Evolutionary conservation across 2,329 filamentous ascomycete species (phyloP).

Genomic region (Penicillium capsulatum): DNA sequence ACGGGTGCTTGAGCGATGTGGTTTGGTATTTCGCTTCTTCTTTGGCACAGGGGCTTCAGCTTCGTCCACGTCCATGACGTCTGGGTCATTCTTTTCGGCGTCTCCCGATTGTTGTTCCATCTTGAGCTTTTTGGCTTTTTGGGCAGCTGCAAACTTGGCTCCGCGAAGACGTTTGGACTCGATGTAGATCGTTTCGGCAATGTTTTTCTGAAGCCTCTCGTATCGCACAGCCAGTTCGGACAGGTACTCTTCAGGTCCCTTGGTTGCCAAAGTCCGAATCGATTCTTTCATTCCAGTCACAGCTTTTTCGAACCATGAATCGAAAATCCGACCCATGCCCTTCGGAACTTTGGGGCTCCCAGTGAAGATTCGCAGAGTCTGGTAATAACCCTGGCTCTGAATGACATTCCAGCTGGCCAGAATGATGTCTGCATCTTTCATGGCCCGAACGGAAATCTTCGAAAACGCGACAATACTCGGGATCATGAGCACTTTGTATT

Average conservation of each 20-base stretch:
- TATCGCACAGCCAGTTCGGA: conserved; percentile 22
- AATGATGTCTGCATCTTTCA: conserved; percentile 52
- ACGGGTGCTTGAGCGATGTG: too few relatives aligned
- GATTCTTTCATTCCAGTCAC: conserved; percentile 41
- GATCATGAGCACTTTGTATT: conserved; percentile 47
- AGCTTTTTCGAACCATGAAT: conserved; percentile 52
- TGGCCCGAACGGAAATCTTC: conserved; percentile 41
- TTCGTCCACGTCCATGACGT: too few relatives aligned
- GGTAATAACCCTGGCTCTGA: conserved; percentile 46
- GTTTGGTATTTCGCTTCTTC: too few relatives aligned
- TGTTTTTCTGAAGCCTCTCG: conserved; percentile 32
- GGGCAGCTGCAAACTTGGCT: too few relatives aligned
- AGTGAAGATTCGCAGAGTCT: conserved; percentile 48
- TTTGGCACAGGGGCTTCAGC: too few relatives aligned
- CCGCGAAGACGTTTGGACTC: conserved; percentile 4
- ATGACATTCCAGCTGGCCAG: conserved; percentile 53
- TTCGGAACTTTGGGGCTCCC: conserved; percentile 43
- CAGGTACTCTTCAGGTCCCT: conserved; percentile 34
- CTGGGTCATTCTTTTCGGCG: too few relatives aligned
- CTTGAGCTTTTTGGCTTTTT: too few relatives aligned
- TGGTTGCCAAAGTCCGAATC: conserved; percentile 33
- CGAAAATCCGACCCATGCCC: conserved; percentile 47
- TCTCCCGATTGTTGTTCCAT: too few relatives aligned
- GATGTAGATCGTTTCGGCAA: too few relatives aligned
- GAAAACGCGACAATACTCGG: conserved; percentile 38